A percentile compares a stretch with the other conserved stretches of the same genome.
Evolutionary conservation across 2,329 filamentous ascomycete species (phyloP).

Genomic region (Arthrobotrys entomopaga): DNA sequence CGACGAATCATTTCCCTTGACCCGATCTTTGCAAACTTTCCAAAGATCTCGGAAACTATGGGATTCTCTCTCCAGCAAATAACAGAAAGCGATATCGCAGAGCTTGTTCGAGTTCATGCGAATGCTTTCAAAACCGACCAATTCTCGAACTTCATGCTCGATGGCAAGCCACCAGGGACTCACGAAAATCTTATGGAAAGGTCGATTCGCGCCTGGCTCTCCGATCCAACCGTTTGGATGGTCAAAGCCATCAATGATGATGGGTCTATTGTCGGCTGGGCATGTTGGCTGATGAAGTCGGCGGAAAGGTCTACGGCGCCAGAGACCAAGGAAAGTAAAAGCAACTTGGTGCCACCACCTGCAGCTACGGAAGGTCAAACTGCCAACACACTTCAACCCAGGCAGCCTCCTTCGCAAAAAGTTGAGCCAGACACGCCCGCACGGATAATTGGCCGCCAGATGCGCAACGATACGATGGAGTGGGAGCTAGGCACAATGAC

Average conservation of each 20-base stretch:
- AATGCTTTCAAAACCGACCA: slow-evolving; percentile 28
- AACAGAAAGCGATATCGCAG: slow-evolving; percentile 13
- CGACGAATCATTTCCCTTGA: no score
- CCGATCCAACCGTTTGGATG: slow-evolving; percentile 17
- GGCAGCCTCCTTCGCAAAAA: slow-evolving; percentile 2
- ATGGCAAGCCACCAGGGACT: slow-evolving; percentile 17
- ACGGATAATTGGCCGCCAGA: slow-evolving; percentile 19
- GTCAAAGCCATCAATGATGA: slow-evolving; percentile 27
- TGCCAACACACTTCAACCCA: neutral
- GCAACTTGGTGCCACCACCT: no score
- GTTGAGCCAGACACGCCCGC: slow-evolving; percentile 11
- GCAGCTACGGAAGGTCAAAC: neutral
- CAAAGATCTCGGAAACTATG: neutral
- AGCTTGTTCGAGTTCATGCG: slow-evolving; percentile 27
- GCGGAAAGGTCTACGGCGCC: neutral
- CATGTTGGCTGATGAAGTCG: slow-evolving; percentile 25
- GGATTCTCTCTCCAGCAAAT: slow-evolving; percentile 17
- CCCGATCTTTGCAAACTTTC: no score
- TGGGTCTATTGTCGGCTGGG: slow-evolving; percentile 21
- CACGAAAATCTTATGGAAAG: slow-evolving; percentile 26
- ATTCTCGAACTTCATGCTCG: slow-evolving; percentile 34
- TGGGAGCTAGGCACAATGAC: slow-evolving; percentile 26
- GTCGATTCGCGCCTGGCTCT: slow-evolving; percentile 20
- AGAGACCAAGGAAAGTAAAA: neutral
- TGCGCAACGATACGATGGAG: slow-evolving; percentile 18